These are phyloP conservation scores for Oleoguttula mirabilis DNA, from an alignment of 495 filamentous ascomycete species.

Conservation along the genomic window DNA sequence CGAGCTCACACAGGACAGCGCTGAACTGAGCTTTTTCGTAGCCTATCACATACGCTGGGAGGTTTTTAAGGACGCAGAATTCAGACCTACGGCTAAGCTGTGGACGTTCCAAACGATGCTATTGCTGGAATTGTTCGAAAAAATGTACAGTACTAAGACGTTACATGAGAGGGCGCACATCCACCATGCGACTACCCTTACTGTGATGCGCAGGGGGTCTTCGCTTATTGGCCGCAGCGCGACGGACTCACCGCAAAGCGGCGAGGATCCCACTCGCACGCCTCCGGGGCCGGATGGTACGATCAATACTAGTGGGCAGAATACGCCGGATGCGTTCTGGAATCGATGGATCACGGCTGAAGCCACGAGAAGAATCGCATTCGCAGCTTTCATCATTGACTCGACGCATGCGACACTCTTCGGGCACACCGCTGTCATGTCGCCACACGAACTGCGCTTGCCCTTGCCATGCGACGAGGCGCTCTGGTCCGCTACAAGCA, in stretches of 20 bases:
- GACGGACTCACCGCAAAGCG: conserved; percentile 75
- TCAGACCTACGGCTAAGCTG: conserved; percentile 88
- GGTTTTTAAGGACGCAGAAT: conserved; percentile 81
- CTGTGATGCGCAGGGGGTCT: conserved; percentile 84
- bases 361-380: conserved; percentile 77
- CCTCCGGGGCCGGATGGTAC: conserved; percentile 36
- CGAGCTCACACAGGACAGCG: conserved; percentile 57
- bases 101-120: conserved; percentile 93
- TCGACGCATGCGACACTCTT: conserved; percentile 98
- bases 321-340: conserved; percentile 83
- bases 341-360: conserved; percentile 94
- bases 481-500: conserved; percentile 84
- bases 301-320: conserved; percentile 23
- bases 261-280: conserved; percentile 39
- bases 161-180: conserved; percentile 95
- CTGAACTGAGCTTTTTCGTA: conserved; percentile 71
- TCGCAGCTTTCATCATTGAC: conserved; percentile 91
- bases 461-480: conserved; percentile 89
- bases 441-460: conserved; percentile 87
- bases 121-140: conserved; percentile 87
- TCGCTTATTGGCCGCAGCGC: conserved; percentile 85
- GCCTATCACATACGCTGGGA: conserved; percentile 89
- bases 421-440: conserved; percentile 93
- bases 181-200: conserved; percentile 90
- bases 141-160: conserved; percentile 84